These are phyloP conservation scores for Leersia perrieri DNA, from an alignment of 176 grass and related monocot species.

Conservation along the genomic window DNA sequence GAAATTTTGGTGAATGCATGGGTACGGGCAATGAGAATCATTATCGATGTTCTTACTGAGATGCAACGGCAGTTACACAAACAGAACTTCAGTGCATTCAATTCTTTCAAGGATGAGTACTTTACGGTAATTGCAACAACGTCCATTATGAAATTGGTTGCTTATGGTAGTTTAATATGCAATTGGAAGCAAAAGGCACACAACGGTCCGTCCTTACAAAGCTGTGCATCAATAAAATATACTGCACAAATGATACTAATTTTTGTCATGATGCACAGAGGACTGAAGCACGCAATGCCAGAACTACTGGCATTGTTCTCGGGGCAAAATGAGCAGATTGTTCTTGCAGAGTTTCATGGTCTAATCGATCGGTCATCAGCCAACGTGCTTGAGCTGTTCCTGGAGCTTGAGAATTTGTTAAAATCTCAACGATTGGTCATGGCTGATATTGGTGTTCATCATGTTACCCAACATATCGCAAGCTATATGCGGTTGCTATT, in stretches of 20 bases:
- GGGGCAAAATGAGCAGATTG: not conserved
- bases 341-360: not conserved
- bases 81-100: slow-evolving; percentile 1
- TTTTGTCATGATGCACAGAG: slow-evolving; percentile 13
- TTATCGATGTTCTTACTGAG: not conserved
- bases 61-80: slow-evolving; percentile 2
- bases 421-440: slow-evolving; percentile 2
- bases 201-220: not conserved
- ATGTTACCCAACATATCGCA: not conserved
- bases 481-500: not conserved
- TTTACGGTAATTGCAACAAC: slow-evolving; percentile 1
- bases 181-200: not conserved
- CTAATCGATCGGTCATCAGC: not conserved
- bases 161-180: not conserved
- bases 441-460: slow-evolving; percentile 16
- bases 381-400: not conserved
- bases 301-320: slow-evolving; percentile 7
- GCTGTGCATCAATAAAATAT: not conserved
- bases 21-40: not conserved
- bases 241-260: not conserved
- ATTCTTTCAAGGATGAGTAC: slow-evolving; percentile 19
- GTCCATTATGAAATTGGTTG: not conserved
- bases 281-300: not conserved
- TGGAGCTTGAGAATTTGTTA: not conserved
- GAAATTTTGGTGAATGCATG: not conserved